Percentiles rank a stretch among this genome's conserved stretches.
Evolutionary conservation across 257 asterid genomes (phyloP).

Genomic region (Penstemon newberryi): DNA sequence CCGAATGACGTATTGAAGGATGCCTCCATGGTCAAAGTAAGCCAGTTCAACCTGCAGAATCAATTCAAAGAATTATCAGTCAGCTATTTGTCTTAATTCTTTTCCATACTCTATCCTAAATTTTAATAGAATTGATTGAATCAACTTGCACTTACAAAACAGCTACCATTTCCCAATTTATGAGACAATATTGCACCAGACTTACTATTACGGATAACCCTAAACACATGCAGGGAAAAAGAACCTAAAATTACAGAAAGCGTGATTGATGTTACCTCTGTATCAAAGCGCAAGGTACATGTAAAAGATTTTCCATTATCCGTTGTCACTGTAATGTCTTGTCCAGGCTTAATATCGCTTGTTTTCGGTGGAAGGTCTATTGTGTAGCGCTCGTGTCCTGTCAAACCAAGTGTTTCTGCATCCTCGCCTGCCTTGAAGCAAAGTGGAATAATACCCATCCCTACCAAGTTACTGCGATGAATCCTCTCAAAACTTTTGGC

Average conservation of each 20-base stretch:
- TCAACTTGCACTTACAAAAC: no score
- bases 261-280: slow-evolving; percentile 52
- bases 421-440: slow-evolving; percentile 90
- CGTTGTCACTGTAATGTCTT: slow-evolving; percentile 72
- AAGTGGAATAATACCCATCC: slow-evolving; percentile 93
- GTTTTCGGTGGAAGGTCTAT: slow-evolving; percentile 69
- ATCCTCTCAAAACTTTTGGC: slow-evolving; percentile 94
- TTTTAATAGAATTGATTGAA: no score
- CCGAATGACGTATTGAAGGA: slow-evolving; percentile 71
- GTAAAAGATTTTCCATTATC: slow-evolving; percentile 72
- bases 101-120: no score
- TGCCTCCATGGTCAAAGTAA: slow-evolving; percentile 83
- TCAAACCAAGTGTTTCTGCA: slow-evolving; percentile 73
- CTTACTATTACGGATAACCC: no score
- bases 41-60: slow-evolving; percentile 66
- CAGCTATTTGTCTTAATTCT: background rate
- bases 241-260: background rate
- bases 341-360: slow-evolving; percentile 77
- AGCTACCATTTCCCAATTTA: no score
- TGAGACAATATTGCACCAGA: no score
- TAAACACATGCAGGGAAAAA: no score
- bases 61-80: slow-evolving; percentile 1
- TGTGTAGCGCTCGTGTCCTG: slow-evolving; percentile 81
- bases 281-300: slow-evolving; percentile 76
- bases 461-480: slow-evolving; percentile 92